These are phyloP conservation scores for Globisporangium emineosum DNA, from an alignment of 352 stramenopile genomes.

Conservation along the genomic window DNA sequence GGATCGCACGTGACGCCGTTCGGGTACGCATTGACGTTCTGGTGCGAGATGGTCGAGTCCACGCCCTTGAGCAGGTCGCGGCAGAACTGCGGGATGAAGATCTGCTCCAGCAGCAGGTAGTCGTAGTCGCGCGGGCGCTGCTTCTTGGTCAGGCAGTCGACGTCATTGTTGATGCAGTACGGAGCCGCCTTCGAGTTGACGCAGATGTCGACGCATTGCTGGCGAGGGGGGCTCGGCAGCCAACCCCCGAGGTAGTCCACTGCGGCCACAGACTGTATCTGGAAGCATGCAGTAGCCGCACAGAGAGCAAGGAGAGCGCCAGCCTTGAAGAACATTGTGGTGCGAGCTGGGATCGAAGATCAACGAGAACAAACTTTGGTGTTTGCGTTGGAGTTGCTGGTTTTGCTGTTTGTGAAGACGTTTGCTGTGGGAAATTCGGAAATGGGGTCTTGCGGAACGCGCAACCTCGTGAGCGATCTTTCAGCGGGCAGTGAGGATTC, in stretches of 20 bases:
- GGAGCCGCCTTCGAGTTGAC: slow-evolving; percentile 45
- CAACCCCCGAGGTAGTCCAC: slow-evolving; percentile 64
- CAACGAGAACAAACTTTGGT: not conserved
- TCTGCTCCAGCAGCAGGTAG: slow-evolving; percentile 74
- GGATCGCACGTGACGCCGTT: slow-evolving; percentile 40
- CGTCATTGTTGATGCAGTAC: slow-evolving; percentile 48
- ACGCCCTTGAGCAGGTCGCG: slow-evolving; percentile 65
- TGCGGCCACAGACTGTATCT: slow-evolving; percentile 12
- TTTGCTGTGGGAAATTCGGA: not conserved
- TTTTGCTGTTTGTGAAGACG: not conserved
- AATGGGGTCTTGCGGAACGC: not conserved
- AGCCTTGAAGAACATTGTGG: slow-evolving; percentile 11
- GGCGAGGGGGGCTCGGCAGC: slow-evolving; percentile 30
- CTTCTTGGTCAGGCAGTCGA: slow-evolving; percentile 54
- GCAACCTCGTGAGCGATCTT: not conserved
- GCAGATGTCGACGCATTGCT: too few species aligned
- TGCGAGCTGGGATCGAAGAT: not conserved
- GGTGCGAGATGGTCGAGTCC: too few species aligned
- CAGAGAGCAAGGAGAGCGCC: slow-evolving; percentile 8
- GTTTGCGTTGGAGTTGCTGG: not conserved
- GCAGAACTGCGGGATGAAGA: slow-evolving; percentile 81
- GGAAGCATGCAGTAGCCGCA: not conserved
- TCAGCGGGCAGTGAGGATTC: not conserved
- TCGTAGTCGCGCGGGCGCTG: slow-evolving; percentile 68
- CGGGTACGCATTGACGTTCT: slow-evolving; percentile 59